Base-by-base conservation (phyloP, 306 rosid genomes). In the Citrullus amarus region DNA sequence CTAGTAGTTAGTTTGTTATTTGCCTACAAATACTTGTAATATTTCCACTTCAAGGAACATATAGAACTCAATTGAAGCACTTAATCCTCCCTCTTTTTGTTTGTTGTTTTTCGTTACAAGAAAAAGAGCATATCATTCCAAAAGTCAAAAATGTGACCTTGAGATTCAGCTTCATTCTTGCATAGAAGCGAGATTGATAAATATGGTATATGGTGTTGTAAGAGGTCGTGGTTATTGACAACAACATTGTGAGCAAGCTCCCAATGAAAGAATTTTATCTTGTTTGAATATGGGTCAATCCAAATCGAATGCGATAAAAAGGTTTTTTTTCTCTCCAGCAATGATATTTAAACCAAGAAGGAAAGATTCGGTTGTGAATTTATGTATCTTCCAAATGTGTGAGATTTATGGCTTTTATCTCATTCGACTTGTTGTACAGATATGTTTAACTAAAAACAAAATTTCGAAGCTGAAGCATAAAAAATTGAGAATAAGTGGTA, bases 401-500 rank as follows among this genome's bases (percentile, higher is more conserved):
- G 62, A 1, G 32, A 58, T 9, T 3, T 22, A 58, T 10, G 14
- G 63, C 63, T 58, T 58, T 34, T 58, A 48, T 28, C 14, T 14
- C 58, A 71, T 41, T 44, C 28, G 8, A 69, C 44, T 20, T 25
- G 4, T 20, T 6, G 75, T 13, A 20, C n/a, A 20, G 9, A 38
- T 66, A 9, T 14, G 9, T 11, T 25, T 30, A 30, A 62, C 20
- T 13, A 4, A n/a, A 68, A 43, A 11, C 75, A 2, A 48, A 71
- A 71, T 48, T 56, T 48, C 25, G 14, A 28, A 71, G 43, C 58
- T 61, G 11, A 16, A 28, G 43, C 58, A 34, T 36, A 39, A 62
- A 18, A 17, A 53, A 75, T 17, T 22, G 6, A 66, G 65, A 66
- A 66, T 12, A 8, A 7, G 77, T 73, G 84, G 81, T 80, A 88